phyloP scores from a whole-genome alignment of 1,284 basidiomycete genomes.

The Tylopilus orsonianus region DNA sequence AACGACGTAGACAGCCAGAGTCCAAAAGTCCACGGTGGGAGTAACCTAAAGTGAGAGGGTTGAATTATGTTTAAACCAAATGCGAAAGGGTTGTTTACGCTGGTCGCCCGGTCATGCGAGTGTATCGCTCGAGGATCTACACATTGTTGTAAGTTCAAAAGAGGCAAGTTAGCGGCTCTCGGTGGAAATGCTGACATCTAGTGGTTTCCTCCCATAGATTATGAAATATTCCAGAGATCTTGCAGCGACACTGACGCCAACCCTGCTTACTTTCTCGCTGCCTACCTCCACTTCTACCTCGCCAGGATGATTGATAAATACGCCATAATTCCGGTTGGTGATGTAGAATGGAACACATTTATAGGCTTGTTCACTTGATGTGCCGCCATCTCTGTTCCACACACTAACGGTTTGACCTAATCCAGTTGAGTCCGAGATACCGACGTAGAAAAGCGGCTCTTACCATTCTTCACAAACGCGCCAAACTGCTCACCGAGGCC shows the following conservation, averaged over 20 bases:
- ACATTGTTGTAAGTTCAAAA: slow-evolving; percentile 3
- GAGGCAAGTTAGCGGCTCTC: neutral
- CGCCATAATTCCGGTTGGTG: slow-evolving; percentile 67
- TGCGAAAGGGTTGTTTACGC: slow-evolving; percentile 8
- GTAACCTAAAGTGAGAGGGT: slow-evolving; percentile 39
- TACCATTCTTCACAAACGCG: slow-evolving; percentile 73
- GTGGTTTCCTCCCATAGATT: slow-evolving; percentile 63
- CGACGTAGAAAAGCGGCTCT: slow-evolving; percentile 12
- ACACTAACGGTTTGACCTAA: slow-evolving; percentile 60
- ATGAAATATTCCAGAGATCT: slow-evolving; percentile 67
- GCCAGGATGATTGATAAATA: slow-evolving; percentile 77
- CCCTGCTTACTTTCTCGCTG: slow-evolving; percentile 71
- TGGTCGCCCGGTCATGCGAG: slow-evolving; percentile 23
- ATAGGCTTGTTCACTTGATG: slow-evolving; percentile 72
- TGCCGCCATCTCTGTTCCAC: slow-evolving; percentile 75
- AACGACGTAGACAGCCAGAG: slow-evolving; percentile 79
- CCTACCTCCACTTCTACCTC: slow-evolving; percentile 76
- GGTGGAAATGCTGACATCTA: slow-evolving; percentile 45
- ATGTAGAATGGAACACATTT: slow-evolving; percentile 75
- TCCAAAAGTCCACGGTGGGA: slow-evolving; percentile 73
- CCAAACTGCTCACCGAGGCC: slow-evolving; percentile 75
- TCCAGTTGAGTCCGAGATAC: neutral
- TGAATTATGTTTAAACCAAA: neutral
- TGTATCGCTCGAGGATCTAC: slow-evolving; percentile 23
- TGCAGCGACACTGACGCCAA: slow-evolving; percentile 66